These are phyloP conservation scores for Acrodontium crateriforme DNA, from an alignment of 2,329 filamentous ascomycete species.

Conservation along the genomic window DNA sequence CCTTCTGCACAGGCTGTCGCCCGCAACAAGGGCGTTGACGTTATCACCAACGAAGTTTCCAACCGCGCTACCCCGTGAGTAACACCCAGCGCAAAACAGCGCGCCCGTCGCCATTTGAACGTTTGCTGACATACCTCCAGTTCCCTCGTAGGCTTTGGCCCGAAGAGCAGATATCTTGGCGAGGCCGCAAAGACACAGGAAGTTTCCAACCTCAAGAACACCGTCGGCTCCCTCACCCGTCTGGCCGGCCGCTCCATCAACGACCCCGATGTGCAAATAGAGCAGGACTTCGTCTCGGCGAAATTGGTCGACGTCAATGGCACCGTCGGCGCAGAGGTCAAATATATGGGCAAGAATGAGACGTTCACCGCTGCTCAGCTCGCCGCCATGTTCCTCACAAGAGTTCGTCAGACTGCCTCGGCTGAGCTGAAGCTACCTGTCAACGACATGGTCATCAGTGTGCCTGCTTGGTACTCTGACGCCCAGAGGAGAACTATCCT, in stretches of 20 bases:
- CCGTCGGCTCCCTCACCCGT: slow-evolving; percentile 81
- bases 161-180: slow-evolving; percentile 85
- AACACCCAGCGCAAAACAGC: slow-evolving; percentile 10
- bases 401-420: slow-evolving; percentile 78
- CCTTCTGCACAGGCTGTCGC: slow-evolving; percentile 59
- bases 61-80: slow-evolving; percentile 96
- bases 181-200: slow-evolving; percentile 97
- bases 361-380: slow-evolving; percentile 90
- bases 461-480: slow-evolving; percentile 95
- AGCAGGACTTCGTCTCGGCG: slow-evolving; percentile 82
- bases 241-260: slow-evolving; percentile 73
- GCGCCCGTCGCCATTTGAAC: too few relatives aligned
- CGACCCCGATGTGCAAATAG: slow-evolving; percentile 85
- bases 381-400: slow-evolving; percentile 87
- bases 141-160: slow-evolving; percentile 86
- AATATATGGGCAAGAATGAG: slow-evolving; percentile 88
- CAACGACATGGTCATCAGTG: slow-evolving; percentile 83
- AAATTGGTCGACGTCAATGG: slow-evolving; percentile 80
- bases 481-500: slow-evolving; percentile 77
- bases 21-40: slow-evolving; percentile 96
- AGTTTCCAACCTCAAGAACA: slow-evolving; percentile 99
- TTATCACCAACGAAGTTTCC: slow-evolving; percentile 98
- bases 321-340: slow-evolving; percentile 88
- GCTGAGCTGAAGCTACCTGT: slow-evolving; percentile 83
- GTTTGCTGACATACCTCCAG: slow-evolving; percentile 32